These are phyloP conservation scores for Pneumocystis oryctolagi DNA, from an alignment of 1,139 yeast genomes.

Conservation along the genomic window DNA sequence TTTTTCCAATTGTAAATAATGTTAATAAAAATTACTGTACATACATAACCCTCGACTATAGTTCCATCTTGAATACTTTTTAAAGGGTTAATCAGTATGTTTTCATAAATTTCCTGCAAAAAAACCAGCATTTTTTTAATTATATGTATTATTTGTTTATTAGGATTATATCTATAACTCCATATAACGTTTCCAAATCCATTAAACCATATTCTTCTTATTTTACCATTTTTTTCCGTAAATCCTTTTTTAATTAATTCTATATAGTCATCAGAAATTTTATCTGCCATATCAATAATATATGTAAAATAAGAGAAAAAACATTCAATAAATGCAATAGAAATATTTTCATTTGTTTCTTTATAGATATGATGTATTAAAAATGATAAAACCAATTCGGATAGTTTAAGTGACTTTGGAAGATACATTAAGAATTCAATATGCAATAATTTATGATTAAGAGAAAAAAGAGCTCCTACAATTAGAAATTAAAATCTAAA, in stretches of 20 bases:
- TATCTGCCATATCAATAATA: conserved; percentile 25
- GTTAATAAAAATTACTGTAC: neutral
- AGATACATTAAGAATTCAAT: conserved; percentile 26
- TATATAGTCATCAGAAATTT: conserved; percentile 24
- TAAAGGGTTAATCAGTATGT: neutral
- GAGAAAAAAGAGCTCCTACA: conserved; percentile 28
- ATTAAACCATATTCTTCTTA: conserved; percentile 1
- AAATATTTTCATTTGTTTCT: conserved; percentile 14
- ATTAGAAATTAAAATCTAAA: conserved; percentile 50
- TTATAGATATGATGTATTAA: conserved; percentile 13
- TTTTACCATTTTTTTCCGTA: neutral
- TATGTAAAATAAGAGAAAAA: conserved; percentile 30
- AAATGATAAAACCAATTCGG: conserved; percentile 29
- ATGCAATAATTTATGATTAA: conserved; percentile 19
- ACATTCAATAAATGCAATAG: conserved; percentile 34
- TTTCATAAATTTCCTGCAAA: neutral
- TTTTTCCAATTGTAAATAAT: conserved; percentile 1
- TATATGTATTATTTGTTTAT: neutral
- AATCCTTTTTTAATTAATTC: conserved; percentile 16
- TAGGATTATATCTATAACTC: neutral
- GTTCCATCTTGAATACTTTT: neutral
- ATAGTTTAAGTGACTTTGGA: conserved; percentile 39
- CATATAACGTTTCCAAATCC: conserved; percentile 3
- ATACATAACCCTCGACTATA: neutral
- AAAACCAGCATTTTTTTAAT: neutral